Evolutionary conservation across 768 basidiomycete species (phyloP).

Genomic region (Mrakia frigida): DNA sequence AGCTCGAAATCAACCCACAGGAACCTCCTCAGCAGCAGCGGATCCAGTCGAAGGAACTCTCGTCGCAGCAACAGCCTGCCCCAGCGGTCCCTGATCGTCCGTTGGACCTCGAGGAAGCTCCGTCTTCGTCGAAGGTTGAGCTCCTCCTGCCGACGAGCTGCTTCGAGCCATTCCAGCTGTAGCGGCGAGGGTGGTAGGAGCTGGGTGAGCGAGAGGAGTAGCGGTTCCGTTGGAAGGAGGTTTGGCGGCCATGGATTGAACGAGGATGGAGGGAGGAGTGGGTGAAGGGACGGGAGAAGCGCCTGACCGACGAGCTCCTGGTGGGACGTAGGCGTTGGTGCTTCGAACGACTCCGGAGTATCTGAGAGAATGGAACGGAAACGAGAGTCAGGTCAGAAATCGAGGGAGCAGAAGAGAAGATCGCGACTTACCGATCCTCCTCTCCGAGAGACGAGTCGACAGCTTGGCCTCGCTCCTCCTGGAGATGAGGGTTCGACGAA

Average conservation of each 20-base stretch:
- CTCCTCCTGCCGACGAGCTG: constrained; percentile 10
- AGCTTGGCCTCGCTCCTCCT: constrained; percentile 73
- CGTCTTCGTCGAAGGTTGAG: constrained; percentile 7
- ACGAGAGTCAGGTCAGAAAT: constrained; percentile 31
- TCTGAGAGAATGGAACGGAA: constrained; percentile 48
- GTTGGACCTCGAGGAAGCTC: constrained; percentile 44
- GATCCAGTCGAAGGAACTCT: constrained; percentile 12
- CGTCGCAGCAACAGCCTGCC: neutral
- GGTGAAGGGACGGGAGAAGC: constrained; percentile 1
- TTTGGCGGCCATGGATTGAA: constrained; percentile 7
- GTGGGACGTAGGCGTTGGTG: constrained; percentile 87
- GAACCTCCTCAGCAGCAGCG: constrained; percentile 12
- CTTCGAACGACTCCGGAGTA: constrained; percentile 88
- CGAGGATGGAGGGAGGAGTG: neutral
- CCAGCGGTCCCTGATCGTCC: neutral
- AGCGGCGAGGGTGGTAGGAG: constrained; percentile 25
- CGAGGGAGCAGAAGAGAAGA: neutral
- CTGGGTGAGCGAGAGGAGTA: constrained; percentile 14
- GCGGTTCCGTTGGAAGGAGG: neutral
- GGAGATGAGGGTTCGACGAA: constrained; percentile 73
- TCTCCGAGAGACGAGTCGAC: constrained; percentile 64
- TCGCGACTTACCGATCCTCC: constrained; percentile 82
- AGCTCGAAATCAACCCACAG: neutral
- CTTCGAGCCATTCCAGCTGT: constrained; percentile 25
- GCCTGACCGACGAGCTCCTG: constrained; percentile 64